Evolutionary conservation across 345 rosid genomes (phyloP).

Genomic region (Geranium rotundifolium): DNA sequence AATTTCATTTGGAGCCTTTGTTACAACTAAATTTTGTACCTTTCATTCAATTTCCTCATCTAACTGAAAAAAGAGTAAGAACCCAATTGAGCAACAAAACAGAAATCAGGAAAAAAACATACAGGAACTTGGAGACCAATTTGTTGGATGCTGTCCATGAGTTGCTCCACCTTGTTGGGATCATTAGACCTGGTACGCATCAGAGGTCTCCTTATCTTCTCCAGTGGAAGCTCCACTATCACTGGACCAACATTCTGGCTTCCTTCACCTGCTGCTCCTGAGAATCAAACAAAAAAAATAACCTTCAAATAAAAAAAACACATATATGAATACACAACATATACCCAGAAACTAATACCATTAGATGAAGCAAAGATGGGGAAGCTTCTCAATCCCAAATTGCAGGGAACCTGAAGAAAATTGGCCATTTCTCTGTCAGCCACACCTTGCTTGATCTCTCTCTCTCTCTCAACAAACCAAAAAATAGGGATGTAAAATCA

Average conservation of each 20-base stretch:
- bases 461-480: background rate
- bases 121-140: conserved; percentile 95
- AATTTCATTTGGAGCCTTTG: too few species aligned
- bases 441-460: background rate
- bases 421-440: conserved; percentile 41
- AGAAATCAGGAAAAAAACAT: conserved; percentile 1
- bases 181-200: conserved; percentile 82
- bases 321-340: background rate
- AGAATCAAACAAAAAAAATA: background rate
- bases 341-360: conserved; percentile 20
- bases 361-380: conserved; percentile 56
- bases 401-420: conserved; percentile 28
- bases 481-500: background rate
- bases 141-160: conserved; percentile 64
- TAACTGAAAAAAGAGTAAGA: too few species aligned
- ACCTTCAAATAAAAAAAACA: background rate
- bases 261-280: conserved; percentile 22
- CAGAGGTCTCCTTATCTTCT: conserved; percentile 70
- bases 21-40: too few species aligned
- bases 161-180: conserved; percentile 67
- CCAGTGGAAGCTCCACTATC: conserved; percentile 60
- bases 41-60: too few species aligned
- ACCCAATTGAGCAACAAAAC: too few species aligned
- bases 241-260: conserved; percentile 39
- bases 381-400: conserved; percentile 30